Conservation (phyloP, 1,139 yeast genomes). For the Geotrichum candidum region DNA sequence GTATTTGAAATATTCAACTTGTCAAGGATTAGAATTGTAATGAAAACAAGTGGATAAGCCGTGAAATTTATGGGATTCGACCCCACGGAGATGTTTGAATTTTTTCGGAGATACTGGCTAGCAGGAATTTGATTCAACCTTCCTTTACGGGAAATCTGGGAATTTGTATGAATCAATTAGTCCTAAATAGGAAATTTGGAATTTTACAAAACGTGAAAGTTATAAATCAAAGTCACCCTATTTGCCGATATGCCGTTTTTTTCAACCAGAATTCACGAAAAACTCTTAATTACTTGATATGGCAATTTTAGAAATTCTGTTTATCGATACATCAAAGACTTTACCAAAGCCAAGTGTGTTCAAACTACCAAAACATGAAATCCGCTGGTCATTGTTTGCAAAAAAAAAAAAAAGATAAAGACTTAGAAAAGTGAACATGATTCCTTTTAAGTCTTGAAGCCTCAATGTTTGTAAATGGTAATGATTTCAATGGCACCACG, state of each 20-base stretch:
- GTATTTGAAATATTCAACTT: neutral
- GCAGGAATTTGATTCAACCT: neutral
- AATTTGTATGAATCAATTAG: neutral
- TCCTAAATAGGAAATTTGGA: neutral
- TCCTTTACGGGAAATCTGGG: neutral
- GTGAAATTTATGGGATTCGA: neutral
- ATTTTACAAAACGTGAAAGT: conserved; percentile 2
- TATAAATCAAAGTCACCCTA: neutral
- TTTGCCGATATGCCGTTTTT: neutral
- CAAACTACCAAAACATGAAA: neutral
- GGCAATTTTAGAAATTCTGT: neutral
- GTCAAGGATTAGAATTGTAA: neutral
- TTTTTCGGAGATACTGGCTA: neutral
- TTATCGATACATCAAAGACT: neutral
- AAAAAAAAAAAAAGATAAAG: too few relatives aligned
- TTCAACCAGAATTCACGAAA: neutral
- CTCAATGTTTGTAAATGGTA: neutral
- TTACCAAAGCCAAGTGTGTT: neutral
- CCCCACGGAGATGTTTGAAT: neutral
- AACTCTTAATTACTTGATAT: neutral
- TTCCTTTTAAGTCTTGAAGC: neutral
- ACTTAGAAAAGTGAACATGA: too few relatives aligned
- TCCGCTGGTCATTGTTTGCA: too few relatives aligned
- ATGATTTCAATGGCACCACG: too few relatives aligned
- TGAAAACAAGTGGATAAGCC: neutral